Evolutionary conservation across 805 yeast species (phyloP).

Genomic region (Cyberlindnera maritima): DNA sequence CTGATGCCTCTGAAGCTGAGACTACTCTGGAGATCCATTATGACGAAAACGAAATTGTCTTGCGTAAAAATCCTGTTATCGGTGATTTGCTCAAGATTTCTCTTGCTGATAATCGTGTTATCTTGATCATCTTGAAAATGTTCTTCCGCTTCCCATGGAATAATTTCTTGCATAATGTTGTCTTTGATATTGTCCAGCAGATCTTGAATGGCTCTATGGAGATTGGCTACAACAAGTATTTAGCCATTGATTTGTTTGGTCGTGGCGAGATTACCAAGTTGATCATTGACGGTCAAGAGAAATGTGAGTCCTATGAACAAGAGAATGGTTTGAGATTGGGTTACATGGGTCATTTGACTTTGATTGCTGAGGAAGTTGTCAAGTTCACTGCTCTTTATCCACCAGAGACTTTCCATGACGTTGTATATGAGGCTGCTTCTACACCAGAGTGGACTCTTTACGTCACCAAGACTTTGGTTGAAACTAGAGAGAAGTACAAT

Average conservation of each 20-base stretch:
- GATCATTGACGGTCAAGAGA: slow-evolving; percentile 59
- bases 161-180: slow-evolving; percentile 94
- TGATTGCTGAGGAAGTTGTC: slow-evolving; percentile 93
- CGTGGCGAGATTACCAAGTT: slow-evolving; percentile 55
- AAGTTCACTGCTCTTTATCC: slow-evolving; percentile 53
- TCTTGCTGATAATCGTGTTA: slow-evolving; percentile 68
- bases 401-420: slow-evolving; percentile 30
- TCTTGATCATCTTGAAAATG: slow-evolving; percentile 64
- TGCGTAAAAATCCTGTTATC: slow-evolving; percentile 63
- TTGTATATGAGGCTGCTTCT: slow-evolving; percentile 35
- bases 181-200: slow-evolving; percentile 94
- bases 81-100: slow-evolving; percentile 89
- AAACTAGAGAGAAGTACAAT: slow-evolving; percentile 90
- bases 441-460: slow-evolving; percentile 71
- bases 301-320: slow-evolving; percentile 58
- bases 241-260: slow-evolving; percentile 69
- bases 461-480: slow-evolving; percentile 78
- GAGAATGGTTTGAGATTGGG: slow-evolving; percentile 71
- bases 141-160: slow-evolving; percentile 94
- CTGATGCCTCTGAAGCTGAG: slow-evolving; percentile 19
- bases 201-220: slow-evolving; percentile 85
- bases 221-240: slow-evolving; percentile 78
- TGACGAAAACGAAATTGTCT: slow-evolving; percentile 36
- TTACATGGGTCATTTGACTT: slow-evolving; percentile 94
- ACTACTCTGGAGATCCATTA: slow-evolving; percentile 31